Conservation (phyloP, 192 early-diverging fungal genomes). For the Entomortierella chlamydospora region DNA sequence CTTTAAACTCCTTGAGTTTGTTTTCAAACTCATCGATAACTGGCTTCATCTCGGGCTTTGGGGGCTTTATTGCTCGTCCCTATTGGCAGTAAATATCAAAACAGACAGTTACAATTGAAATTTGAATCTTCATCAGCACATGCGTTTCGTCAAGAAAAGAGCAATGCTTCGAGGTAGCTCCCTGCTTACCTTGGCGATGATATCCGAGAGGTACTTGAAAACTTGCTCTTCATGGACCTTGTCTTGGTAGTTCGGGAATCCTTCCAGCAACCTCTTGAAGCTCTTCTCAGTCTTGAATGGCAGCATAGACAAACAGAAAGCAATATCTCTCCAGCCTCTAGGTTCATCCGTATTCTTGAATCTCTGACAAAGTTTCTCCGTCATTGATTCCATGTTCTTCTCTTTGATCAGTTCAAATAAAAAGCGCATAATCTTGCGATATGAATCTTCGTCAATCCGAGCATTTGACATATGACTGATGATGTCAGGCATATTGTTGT, state of each 20-base stretch:
- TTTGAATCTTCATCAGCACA: neutral
- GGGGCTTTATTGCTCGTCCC: slow-evolving; percentile 68
- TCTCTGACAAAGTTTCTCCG: slow-evolving; percentile 96
- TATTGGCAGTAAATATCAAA: slow-evolving; percentile 24
- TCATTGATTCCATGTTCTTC: slow-evolving; percentile 92
- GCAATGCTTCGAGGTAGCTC: neutral
- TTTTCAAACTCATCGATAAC: slow-evolving; percentile 88
- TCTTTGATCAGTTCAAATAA: slow-evolving; percentile 98
- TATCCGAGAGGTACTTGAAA: slow-evolving; percentile 88
- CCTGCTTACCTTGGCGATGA: slow-evolving; percentile 79
- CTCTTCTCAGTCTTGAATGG: slow-evolving; percentile 90
- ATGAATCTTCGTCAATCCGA: slow-evolving; percentile 84
- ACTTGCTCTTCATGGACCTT: slow-evolving; percentile 90
- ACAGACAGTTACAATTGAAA: neutral
- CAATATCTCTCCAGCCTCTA: slow-evolving; percentile 93
- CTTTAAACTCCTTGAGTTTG: slow-evolving; percentile 79
- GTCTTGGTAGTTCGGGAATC: slow-evolving; percentile 87
- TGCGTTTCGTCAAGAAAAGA: neutral
- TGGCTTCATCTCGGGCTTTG: slow-evolving; percentile 83
- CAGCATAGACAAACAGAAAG: slow-evolving; percentile 90
- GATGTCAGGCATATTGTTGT: slow-evolving; percentile 99
- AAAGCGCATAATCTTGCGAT: slow-evolving; percentile 94
- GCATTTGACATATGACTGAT: slow-evolving; percentile 89
- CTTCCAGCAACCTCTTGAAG: slow-evolving; percentile 86
- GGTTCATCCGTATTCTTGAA: slow-evolving; percentile 85